A percentile compares a stretch with the other conserved stretches of the same genome.
These are phyloP conservation scores for Madurella mycetomatis DNA, from an alignment of 2,329 filamentous ascomycete genomes.

Conservation along the genomic window DNA sequence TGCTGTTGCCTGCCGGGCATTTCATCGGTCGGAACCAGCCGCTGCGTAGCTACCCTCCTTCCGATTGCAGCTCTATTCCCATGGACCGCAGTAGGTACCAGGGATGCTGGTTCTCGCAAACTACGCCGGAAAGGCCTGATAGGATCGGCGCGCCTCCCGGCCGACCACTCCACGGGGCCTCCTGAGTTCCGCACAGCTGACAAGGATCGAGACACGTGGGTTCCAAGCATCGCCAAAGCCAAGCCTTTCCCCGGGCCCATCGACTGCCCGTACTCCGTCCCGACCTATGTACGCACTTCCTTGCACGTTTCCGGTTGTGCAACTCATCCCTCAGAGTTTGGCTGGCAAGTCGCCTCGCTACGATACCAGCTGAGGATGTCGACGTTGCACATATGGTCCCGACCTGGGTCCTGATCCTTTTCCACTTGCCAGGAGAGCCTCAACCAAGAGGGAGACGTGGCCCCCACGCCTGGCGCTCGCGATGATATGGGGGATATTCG, in stretches of 20 bases:
- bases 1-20: not conserved
- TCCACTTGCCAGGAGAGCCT: too few relatives aligned
- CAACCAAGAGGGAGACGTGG: not conserved
- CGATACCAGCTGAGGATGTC: slow-evolving; percentile 10
- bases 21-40: not conserved
- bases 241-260: not conserved
- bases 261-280: not conserved
- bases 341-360: slow-evolving; percentile 8
- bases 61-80: not conserved
- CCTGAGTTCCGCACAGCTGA: slow-evolving; percentile 4
- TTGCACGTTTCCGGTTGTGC: not conserved
- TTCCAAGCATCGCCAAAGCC: slow-evolving; percentile 8
- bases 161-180: not conserved
- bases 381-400: not conserved
- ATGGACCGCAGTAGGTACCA: not conserved
- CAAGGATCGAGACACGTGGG: slow-evolving; percentile 15
- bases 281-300: too few relatives aligned
- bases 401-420: too few relatives aligned
- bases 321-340: slow-evolving; percentile 7
- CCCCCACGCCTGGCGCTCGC: not conserved
- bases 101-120: too few relatives aligned
- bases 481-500: not conserved
- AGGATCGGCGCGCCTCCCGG: too few relatives aligned
- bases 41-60: not conserved
- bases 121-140: too few relatives aligned